These are phyloP conservation scores for Aspergillus sojae DNA, from an alignment of 2,329 filamentous ascomycete species.

Conservation along the genomic window DNA sequence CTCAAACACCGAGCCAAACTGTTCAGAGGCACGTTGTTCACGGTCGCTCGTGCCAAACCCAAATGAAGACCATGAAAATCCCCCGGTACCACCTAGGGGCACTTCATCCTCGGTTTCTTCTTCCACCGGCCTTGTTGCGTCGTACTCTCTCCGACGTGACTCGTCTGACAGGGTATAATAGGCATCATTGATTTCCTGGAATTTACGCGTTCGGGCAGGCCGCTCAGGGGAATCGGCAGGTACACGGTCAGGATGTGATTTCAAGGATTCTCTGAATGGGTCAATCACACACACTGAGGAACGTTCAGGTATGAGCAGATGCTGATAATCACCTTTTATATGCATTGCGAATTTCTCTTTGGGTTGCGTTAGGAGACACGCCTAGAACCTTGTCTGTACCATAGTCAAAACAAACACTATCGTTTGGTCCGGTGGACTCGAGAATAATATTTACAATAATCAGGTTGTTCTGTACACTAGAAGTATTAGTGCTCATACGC, in stretches of 20 bases:
- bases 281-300: slow-evolving; percentile 15
- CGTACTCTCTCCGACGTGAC: slow-evolving; percentile 78
- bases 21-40: slow-evolving; percentile 59
- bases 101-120: slow-evolving; percentile 52
- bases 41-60: slow-evolving; percentile 54
- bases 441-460: slow-evolving; percentile 43
- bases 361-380: slow-evolving; percentile 71
- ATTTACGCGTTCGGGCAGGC: slow-evolving; percentile 76
- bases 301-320: background rate
- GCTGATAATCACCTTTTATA: slow-evolving; percentile 75
- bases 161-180: slow-evolving; percentile 89
- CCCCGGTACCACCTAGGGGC: slow-evolving; percentile 46
- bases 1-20: slow-evolving; percentile 87
- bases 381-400: slow-evolving; percentile 71
- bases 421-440: background rate
- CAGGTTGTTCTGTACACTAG: slow-evolving; percentile 28
- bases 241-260: slow-evolving; percentile 92
- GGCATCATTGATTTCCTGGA: slow-evolving; percentile 90
- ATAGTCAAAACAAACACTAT: slow-evolving; percentile 9
- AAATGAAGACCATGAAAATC: slow-evolving; percentile 78
- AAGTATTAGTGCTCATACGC: background rate
- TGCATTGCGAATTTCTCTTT: slow-evolving; percentile 85
- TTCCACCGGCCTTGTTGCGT: slow-evolving; percentile 63
- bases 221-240: slow-evolving; percentile 82
- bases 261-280: slow-evolving; percentile 73